These are phyloP conservation scores for Paracorniculantispora psalliotae DNA, from an alignment of 2,329 filamentous ascomycete species.

Conservation along the genomic window DNA sequence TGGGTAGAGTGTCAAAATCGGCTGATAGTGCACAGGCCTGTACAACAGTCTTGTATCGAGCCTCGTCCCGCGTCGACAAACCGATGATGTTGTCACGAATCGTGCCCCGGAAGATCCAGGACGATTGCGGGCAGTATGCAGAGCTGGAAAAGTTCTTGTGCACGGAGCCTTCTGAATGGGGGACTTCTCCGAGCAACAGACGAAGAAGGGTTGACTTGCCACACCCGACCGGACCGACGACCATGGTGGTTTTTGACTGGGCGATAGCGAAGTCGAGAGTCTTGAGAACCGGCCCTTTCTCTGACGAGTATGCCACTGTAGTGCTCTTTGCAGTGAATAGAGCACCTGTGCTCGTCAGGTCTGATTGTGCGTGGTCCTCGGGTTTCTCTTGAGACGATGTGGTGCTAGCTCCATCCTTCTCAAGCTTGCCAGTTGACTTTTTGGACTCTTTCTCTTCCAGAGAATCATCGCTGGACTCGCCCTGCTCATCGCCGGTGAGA, in stretches of 20 bases:
- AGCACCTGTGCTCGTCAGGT: background rate
- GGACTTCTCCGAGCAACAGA: constrained; percentile 21
- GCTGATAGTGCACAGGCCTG: constrained; percentile 17
- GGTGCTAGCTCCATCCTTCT: background rate
- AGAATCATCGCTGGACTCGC: background rate
- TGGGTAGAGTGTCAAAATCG: constrained; percentile 19
- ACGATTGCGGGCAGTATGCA: constrained; percentile 22
- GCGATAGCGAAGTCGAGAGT: constrained; percentile 15
- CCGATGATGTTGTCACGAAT: constrained; percentile 23
- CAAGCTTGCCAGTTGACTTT: background rate
- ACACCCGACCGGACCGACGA: constrained; percentile 21
- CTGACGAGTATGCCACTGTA: constrained; percentile 13
- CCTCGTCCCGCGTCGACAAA: constrained; percentile 15
- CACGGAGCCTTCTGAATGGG: constrained; percentile 14
- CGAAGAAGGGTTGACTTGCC: constrained; percentile 22
- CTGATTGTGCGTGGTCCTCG: background rate
- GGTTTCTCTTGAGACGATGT: background rate
- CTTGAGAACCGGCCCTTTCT: constrained; percentile 6
- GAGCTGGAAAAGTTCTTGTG: constrained; percentile 12
- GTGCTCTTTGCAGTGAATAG: constrained; percentile 4
- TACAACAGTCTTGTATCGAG: constrained; percentile 21
- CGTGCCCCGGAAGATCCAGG: constrained; percentile 22
- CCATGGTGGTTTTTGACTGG: constrained; percentile 19
- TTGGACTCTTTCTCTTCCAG: background rate
- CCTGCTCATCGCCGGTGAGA: constrained; percentile 17